phyloP scores from a whole-genome alignment of 371 early-diverging fungal species.

The Fennellomyces sp. region DNA sequence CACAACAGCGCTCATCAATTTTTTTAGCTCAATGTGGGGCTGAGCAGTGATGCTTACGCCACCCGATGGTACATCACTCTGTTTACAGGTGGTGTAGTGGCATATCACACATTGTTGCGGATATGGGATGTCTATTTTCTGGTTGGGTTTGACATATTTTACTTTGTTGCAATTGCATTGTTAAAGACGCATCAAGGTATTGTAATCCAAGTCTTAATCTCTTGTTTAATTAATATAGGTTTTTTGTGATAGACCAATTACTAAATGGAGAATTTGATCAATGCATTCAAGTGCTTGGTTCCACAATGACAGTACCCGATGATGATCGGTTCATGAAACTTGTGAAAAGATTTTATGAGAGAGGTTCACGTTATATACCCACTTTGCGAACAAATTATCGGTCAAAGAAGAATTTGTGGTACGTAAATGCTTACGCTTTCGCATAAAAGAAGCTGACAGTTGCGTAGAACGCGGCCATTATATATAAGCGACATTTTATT shows the following conservation, averaged over 20 bases:
- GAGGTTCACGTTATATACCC: conserved; percentile 1
- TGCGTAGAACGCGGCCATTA: not conserved
- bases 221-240: not conserved
- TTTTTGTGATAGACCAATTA: conserved; percentile 29
- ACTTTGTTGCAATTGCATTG: conserved; percentile 60
- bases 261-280: conserved; percentile 49
- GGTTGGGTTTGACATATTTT: conserved; percentile 61
- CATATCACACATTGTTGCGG: conserved; percentile 57
- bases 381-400: not conserved
- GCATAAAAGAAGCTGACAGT: not conserved
- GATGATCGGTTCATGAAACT: conserved; percentile 51
- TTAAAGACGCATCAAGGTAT: conserved; percentile 59
- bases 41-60: conserved; percentile 54
- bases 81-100: conserved; percentile 62
- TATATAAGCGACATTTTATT: too few species aligned
- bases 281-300: conserved; percentile 55
- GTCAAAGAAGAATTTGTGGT: not conserved
- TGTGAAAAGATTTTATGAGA: conserved; percentile 43
- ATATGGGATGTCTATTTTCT: conserved; percentile 68
- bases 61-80: conserved; percentile 72
- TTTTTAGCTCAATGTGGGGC: conserved; percentile 26
- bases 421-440: not conserved
- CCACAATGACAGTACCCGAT: conserved; percentile 55
- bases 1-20: not conserved
- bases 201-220: too few species aligned